Conservation (phyloP, 1,284 basidiomycete genomes). For the Porodaedalea pini region DNA sequence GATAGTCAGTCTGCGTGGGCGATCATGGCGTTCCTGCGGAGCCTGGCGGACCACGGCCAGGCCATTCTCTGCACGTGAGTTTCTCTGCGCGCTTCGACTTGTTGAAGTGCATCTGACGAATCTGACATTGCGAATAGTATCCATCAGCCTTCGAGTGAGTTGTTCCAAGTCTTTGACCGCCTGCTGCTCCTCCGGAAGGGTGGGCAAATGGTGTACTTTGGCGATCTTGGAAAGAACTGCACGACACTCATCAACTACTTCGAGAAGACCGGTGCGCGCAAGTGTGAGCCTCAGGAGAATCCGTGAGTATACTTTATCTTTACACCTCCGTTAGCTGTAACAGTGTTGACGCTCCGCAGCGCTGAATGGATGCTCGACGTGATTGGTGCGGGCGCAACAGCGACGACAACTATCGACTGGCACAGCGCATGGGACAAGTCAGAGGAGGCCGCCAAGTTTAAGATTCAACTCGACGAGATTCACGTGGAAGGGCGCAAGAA, state of each 20-base stretch:
- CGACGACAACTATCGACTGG: constrained; percentile 40
- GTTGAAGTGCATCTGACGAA: background rate
- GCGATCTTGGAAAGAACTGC: constrained; percentile 62
- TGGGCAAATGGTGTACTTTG: constrained; percentile 78
- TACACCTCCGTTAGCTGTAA: background rate
- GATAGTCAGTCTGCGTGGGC: constrained; percentile 90
- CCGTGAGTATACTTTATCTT: constrained; percentile 30
- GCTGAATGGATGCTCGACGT: constrained; percentile 65
- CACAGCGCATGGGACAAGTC: constrained; percentile 42
- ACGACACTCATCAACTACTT: constrained; percentile 65
- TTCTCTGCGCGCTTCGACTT: background rate
- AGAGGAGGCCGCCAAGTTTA: constrained; percentile 27
- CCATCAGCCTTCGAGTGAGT: constrained; percentile 62
- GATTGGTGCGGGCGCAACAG: constrained; percentile 45
- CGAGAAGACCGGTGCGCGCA: constrained; percentile 51
- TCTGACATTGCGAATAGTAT: constrained; percentile 26
- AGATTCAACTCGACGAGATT: constrained; percentile 34
- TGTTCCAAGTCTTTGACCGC: constrained; percentile 71
- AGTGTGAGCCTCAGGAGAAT: constrained; percentile 40
- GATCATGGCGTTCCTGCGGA: constrained; percentile 73
- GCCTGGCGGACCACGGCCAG: constrained; percentile 49
- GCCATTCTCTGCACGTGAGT: constrained; percentile 36
- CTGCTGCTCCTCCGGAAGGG: constrained; percentile 59
- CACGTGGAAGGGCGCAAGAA: constrained; percentile 36
- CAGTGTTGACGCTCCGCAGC: constrained; percentile 17